Base-by-base conservation (phyloP, 108 stramenopile genomes). In the Nitzschia sp. region DNA sequence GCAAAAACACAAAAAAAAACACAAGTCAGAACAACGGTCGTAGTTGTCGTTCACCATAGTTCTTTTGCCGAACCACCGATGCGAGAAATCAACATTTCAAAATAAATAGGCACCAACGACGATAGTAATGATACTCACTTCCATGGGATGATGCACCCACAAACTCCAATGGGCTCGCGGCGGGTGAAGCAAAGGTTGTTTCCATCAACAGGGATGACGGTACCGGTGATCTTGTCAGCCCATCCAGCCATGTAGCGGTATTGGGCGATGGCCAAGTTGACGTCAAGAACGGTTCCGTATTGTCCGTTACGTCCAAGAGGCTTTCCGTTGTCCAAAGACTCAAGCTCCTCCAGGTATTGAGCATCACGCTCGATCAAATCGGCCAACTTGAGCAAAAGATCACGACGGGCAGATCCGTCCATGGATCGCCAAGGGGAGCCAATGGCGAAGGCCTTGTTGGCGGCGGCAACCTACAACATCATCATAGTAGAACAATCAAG, bases 121-220 rank as follows among this genome's bases (percentile, higher is more conserved):
- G 5, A 48, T 15, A 6, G 17, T 48, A 15, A 17, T 12, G 12
- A 12, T 12, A 43, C 46, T 48, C 46, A 48, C 46, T 97, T 95
- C 93, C 92, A 97, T 20, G 94, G 87, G 12, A 84, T 79, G 65
- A 96, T 88, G 0, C 81, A 80, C 22, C 71, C 87, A 9, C 82
- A 68, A 25, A 93, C 85, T 20, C 96, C 96, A 15, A 97, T 17
- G 53, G 10, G 62, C 51, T 57, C 77, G 53, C 21, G 58, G 42
- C 55, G 69, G 53, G 19, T 83, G 63, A 34, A 29, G 41, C 55
- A 48, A 17, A 48, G 46, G 46, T 53, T 39, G 61, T 68, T 53
- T 57, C 83, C 86, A 15, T 72, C 76, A 11, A 67, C 70, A 5
- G 72, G 77, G 43, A 78, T 73, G 51, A 52, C 52, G 39, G 70